Percentiles rank a stretch among this genome's conserved stretches.
Conservation (phyloP, 208 protist genomes). For the Acanthamoeba triangularis region DNA sequence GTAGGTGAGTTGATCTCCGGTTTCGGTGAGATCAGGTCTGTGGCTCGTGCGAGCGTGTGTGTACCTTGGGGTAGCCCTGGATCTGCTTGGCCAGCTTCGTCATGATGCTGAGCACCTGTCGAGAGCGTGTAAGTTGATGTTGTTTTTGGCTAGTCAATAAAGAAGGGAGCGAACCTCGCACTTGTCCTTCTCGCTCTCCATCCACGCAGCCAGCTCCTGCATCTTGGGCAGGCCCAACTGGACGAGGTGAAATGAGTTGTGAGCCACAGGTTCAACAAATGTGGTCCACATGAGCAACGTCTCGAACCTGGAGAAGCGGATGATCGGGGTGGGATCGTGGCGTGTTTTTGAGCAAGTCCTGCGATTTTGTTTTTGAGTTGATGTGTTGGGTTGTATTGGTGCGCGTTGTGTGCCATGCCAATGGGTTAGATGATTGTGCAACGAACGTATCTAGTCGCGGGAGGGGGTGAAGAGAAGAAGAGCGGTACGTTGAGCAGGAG, state of each 20-base stretch:
- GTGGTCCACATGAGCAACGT: not conserved
- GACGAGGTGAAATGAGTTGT: too few species aligned
- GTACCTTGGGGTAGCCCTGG: conserved; percentile 14
- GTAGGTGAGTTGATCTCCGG: not conserved
- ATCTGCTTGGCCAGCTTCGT: conserved; percentile 24
- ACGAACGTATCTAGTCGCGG: not conserved
- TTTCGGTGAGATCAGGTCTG: not conserved
- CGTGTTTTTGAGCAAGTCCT: conserved; percentile 23
- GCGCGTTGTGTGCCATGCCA: too few species aligned
- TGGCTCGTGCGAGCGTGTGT: too few species aligned
- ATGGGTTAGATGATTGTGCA: too few species aligned
- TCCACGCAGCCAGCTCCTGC: not conserved
- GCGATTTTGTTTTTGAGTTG: not conserved
- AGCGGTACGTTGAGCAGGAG: not conserved
- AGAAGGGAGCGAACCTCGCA: not conserved
- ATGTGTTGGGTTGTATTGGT: not conserved
- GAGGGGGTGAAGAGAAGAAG: not conserved
- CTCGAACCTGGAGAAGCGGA: not conserved
- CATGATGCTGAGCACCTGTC: not conserved
- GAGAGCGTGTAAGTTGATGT: not conserved
- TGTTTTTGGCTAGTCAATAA: too few species aligned
- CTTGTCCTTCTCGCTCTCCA: conserved; percentile 58
- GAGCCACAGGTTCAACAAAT: not conserved
- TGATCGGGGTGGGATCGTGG: not conserved
- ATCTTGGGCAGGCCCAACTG: conserved; percentile 5